Percentiles rank a stretch among this genome's conserved stretches.
Conservation (phyloP, 192 early-diverging fungal genomes). For the Mortierella hygrophila region DNA sequence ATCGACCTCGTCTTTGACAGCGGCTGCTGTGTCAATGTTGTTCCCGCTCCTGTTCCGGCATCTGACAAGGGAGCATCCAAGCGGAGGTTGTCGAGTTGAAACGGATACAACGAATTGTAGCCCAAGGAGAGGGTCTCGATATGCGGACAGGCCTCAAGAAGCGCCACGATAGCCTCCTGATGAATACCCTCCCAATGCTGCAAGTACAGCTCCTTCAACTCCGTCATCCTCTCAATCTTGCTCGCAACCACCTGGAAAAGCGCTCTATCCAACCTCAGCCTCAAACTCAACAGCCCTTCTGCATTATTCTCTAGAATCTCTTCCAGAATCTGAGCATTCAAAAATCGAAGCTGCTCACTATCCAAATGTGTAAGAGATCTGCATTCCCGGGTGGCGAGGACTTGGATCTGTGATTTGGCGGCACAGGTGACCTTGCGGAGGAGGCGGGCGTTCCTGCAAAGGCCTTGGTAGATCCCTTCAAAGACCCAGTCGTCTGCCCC, state of each 20-base stretch:
- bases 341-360: conserved; percentile 28
- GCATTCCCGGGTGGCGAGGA: conserved; percentile 13
- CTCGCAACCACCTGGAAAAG: conserved; percentile 18
- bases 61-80: not conserved
- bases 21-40: not conserved
- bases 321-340: conserved; percentile 25
- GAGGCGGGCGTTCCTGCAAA: conserved; percentile 10
- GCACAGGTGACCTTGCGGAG: conserved; percentile 23
- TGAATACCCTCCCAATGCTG: conserved; percentile 42
- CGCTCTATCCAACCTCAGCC: conserved; percentile 20
- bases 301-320: conserved; percentile 22
- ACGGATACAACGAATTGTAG: conserved; percentile 39
- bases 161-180: conserved; percentile 15
- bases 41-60: not conserved
- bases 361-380: conserved; percentile 32
- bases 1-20: not conserved
- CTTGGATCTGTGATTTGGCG: conserved; percentile 12
- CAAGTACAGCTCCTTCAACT: conserved; percentile 34
- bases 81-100: conserved; percentile 30
- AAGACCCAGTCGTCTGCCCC: conserved; percentile 34
- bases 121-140: conserved; percentile 30
- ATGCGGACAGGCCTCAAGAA: conserved; percentile 24
- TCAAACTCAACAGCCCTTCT: conserved; percentile 12
- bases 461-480: conserved; percentile 24
- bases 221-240: conserved; percentile 19